phyloP scores from a whole-genome alignment of 371 early-diverging fungal species.

The Mortierella sp. region DNA sequence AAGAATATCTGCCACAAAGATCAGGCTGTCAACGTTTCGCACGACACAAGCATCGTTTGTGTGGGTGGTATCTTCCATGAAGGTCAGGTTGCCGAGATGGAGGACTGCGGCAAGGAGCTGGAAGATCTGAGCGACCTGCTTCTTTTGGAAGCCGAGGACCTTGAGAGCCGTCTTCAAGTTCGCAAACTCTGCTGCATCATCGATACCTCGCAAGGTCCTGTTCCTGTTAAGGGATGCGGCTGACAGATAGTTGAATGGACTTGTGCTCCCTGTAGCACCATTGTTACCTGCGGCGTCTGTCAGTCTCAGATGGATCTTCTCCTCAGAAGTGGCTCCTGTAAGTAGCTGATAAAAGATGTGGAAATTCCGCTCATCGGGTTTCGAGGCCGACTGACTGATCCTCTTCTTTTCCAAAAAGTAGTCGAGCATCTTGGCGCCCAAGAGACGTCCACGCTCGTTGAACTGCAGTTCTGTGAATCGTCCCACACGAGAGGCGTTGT shows the following conservation, averaged over 20 bases:
- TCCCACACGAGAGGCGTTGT: constrained; percentile 91
- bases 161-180: constrained; percentile 83
- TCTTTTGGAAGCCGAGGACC: constrained; percentile 81
- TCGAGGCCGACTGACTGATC: constrained; percentile 65
- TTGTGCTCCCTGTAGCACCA: not conserved
- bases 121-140: constrained; percentile 84
- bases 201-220: constrained; percentile 34
- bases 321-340: constrained; percentile 65
- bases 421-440: constrained; percentile 90
- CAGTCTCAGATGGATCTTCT: constrained; percentile 63
- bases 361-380: constrained; percentile 82
- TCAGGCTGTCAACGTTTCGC: constrained; percentile 81
- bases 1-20: constrained; percentile 85
- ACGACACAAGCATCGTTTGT: constrained; percentile 80
- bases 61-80: constrained; percentile 73
- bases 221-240: constrained; percentile 48
- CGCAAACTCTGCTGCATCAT: constrained; percentile 69
- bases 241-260: constrained; percentile 65
- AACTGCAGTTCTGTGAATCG: constrained; percentile 93
- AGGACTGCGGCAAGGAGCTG: constrained; percentile 91
- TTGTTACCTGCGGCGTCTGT: constrained; percentile 55
- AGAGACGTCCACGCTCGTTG: constrained; percentile 85
- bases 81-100: constrained; percentile 90
- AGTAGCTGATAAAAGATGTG: constrained; percentile 91
- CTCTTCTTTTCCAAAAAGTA: constrained; percentile 92